Evolutionary conservation across 371 early-diverging fungal species (phyloP).

Genomic region (Funneliformis caledonium): DNA sequence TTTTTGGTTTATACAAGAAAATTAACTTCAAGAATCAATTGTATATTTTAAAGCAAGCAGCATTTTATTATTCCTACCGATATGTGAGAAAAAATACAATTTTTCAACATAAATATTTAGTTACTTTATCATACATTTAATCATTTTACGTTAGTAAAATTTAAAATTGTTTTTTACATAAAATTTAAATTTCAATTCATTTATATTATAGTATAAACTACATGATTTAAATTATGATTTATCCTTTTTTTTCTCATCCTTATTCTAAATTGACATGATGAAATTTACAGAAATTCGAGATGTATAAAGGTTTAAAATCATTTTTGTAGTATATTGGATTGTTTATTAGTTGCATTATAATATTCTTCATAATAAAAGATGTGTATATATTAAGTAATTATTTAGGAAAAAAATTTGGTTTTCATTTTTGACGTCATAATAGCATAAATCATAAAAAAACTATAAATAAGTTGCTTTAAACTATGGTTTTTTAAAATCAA

Average conservation of each 20-base stretch:
- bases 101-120: background rate
- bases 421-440: too few relatives aligned
- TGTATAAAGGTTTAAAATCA: slow-evolving; percentile 21
- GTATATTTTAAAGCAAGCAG: background rate
- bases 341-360: background rate
- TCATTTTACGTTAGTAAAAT: slow-evolving; percentile 1
- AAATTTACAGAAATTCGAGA: background rate
- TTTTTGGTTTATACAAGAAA: background rate
- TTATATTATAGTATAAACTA: too few relatives aligned
- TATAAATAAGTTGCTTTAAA: too few relatives aligned
- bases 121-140: slow-evolving; percentile 23
- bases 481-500: too few relatives aligned
- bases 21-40: background rate
- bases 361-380: background rate
- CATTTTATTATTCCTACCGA: slow-evolving; percentile 2
- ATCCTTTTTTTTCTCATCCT: background rate
- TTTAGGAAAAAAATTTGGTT: slow-evolving; percentile 11
- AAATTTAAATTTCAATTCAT: background rate
- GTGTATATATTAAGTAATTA: background rate
- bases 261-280: background rate
- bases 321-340: slow-evolving; percentile 26
- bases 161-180: background rate
- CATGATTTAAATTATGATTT: too few relatives aligned
- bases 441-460: too few relatives aligned
- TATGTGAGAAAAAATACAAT: background rate